Base-by-base conservation (phyloP, 106 monocot genomes). In the Acorus gramineus region DNA sequence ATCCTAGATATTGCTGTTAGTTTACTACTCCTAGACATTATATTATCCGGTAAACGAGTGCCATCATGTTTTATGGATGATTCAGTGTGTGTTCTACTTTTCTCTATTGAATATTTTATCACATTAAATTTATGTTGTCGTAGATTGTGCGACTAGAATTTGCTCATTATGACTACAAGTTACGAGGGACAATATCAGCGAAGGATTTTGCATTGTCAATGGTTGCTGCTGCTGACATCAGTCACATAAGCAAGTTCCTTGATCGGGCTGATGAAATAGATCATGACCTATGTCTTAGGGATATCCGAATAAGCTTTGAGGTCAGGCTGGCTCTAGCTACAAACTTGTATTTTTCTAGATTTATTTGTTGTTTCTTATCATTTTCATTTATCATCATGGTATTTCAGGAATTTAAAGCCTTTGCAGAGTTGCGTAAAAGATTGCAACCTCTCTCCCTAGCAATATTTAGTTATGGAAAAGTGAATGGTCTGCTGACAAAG, bases 121-220 rank as follows among this genome's bases (percentile, higher is more conserved):
- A 52, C 9, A 1, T 52, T 9, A 7, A 12, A 46, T 11, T 50
- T 50, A 52, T 11, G 8, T 7, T 65, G 12, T 66, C 55, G 3
- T 63, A 98, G 98, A 98, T 98, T 54, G 42, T 92, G 68, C 79
- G 72, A 2, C 66, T 98, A 73, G 98, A 98, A 67, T 98, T 98
- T 69, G 51, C 74, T 11, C 98, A 98, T 69, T 98, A 98, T 66
- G 98, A 98, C 67, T 79, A 62, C 49, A 83, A 83, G 56, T 79
- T 70, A 55, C 70, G 73, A 46, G 85, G 85, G 61, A 73, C 77
- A 28, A 92, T 98, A 56, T 77, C 85, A 60, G 80, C 85, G 2
- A 92, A 84, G 73, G 98, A 98, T 78, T 98, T 98, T 72, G 85
- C 92, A n/a, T 66, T 92, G 12, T 98, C 98, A 11, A 83, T 98